Percentiles rank a stretch among this genome's conserved stretches.
Evolutionary conservation across 192 early-diverging fungal genomes (phyloP).

Genomic region (Gonapodya prolifera): DNA sequence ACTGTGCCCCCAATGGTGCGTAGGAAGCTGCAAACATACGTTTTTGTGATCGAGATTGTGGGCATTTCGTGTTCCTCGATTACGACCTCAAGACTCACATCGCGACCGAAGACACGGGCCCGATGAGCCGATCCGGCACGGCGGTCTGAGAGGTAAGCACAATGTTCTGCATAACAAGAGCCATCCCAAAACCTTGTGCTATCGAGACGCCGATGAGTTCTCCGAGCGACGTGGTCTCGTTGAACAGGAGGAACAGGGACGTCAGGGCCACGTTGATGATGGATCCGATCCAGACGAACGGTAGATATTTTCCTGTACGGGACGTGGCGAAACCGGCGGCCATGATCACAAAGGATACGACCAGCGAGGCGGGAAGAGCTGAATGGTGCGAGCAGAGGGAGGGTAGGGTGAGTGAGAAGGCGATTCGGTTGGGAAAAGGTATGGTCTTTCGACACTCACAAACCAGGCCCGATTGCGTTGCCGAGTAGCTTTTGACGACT

Average conservation of each 20-base stretch:
- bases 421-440: too few relatives aligned
- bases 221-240: not conserved
- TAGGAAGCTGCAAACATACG: not conserved
- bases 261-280: not conserved
- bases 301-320: not conserved
- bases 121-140: not conserved
- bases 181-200: not conserved
- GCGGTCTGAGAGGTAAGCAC: not conserved
- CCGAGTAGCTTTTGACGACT: not conserved
- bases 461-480: not conserved
- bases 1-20: not conserved
- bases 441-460: too few relatives aligned
- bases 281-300: not conserved
- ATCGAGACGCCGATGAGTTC: not conserved
- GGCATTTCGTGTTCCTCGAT: too few relatives aligned
- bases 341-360: not conserved
- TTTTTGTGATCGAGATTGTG: too few relatives aligned
- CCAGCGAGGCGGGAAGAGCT: not conserved
- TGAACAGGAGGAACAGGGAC: not conserved
- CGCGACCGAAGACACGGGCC: not conserved
- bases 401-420: too few relatives aligned
- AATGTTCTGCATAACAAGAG: not conserved
- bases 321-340: not conserved
- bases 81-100: not conserved
- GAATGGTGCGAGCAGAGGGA: too few relatives aligned